phyloP scores from a whole-genome alignment of 1,139 yeast genomes.

The Scheffersomyces lignicola region DNA sequence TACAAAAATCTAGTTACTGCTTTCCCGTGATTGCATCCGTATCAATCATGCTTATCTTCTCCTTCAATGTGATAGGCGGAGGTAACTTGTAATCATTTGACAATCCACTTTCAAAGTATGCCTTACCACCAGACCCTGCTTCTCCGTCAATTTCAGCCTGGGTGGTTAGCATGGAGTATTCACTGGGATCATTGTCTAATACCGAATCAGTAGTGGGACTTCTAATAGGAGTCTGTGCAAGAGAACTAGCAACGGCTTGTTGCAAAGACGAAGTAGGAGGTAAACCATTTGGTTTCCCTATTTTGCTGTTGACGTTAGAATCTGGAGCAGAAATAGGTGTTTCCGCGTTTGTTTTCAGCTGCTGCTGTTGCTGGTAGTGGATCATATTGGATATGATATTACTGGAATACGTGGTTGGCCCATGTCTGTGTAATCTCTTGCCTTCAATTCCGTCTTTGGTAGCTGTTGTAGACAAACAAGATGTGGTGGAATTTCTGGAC shows the following conservation, averaged over 20 bases:
- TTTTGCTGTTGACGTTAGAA: no score
- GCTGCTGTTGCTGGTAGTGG: conserved; percentile 19
- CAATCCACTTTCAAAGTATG: background rate
- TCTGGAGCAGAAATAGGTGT: background rate
- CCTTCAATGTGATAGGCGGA: conserved; percentile 30
- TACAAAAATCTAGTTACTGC: conserved; percentile 5
- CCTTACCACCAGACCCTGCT: conserved; percentile 11
- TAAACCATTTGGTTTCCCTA: no score
- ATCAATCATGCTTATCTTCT: conserved; percentile 30
- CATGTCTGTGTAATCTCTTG: conserved; percentile 48
- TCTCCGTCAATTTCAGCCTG: conserved; percentile 34
- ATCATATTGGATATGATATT: conserved; percentile 35
- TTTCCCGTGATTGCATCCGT: conserved; percentile 9
- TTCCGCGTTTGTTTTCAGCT: no score
- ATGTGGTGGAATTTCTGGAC: conserved; percentile 61
- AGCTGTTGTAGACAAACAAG: conserved; percentile 69
- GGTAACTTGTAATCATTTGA: conserved; percentile 7
- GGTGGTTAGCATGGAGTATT: conserved; percentile 28
- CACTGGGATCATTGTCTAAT: conserved; percentile 16
- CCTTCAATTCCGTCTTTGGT: conserved; percentile 76
- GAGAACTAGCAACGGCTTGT: background rate
- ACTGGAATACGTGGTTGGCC: conserved; percentile 38
- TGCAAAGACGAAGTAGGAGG: background rate
- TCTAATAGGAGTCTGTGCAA: conserved; percentile 5
- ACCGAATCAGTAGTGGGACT: conserved; percentile 3